Conservation (phyloP, 1,139 yeast genomes). For the Yamadazyma conglobata region DNA sequence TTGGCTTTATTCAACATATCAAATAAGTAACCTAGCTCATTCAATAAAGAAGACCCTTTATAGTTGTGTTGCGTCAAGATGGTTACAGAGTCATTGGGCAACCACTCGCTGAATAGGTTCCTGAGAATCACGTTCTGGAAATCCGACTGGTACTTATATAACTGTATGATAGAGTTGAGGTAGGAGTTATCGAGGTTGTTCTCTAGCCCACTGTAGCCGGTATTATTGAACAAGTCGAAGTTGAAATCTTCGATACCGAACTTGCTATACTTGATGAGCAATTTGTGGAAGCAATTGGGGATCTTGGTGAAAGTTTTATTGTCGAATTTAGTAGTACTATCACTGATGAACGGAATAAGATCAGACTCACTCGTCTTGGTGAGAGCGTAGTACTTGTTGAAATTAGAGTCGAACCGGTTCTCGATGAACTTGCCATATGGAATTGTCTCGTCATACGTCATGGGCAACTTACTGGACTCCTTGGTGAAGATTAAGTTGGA, state of each 20-base stretch:
- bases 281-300: slow-evolving; percentile 73
- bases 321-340: slow-evolving; percentile 35
- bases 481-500: slow-evolving; percentile 52
- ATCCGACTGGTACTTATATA: slow-evolving; percentile 76
- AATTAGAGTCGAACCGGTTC: slow-evolving; percentile 49
- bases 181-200: slow-evolving; percentile 81
- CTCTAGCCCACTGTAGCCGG: slow-evolving; percentile 81
- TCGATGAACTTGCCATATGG: slow-evolving; percentile 46
- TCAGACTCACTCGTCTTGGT: slow-evolving; percentile 20
- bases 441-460: slow-evolving; percentile 36
- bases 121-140: slow-evolving; percentile 62
- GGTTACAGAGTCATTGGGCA: slow-evolving; percentile 38
- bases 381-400: slow-evolving; percentile 45
- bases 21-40: slow-evolving; percentile 82
- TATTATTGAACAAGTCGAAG: slow-evolving; percentile 75
- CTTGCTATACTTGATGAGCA: slow-evolving; percentile 78
- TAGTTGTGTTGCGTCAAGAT: slow-evolving; percentile 27
- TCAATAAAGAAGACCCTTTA: slow-evolving; percentile 54
- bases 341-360: slow-evolving; percentile 72
- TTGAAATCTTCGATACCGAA: slow-evolving; percentile 96
- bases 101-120: slow-evolving; percentile 56
- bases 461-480: slow-evolving; percentile 52
- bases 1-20: slow-evolving; percentile 87
- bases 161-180: slow-evolving; percentile 73
- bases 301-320: slow-evolving; percentile 30